phyloP scores from a whole-genome alignment of 78 protist species.

The Dictyostelium discoideum region DNA sequence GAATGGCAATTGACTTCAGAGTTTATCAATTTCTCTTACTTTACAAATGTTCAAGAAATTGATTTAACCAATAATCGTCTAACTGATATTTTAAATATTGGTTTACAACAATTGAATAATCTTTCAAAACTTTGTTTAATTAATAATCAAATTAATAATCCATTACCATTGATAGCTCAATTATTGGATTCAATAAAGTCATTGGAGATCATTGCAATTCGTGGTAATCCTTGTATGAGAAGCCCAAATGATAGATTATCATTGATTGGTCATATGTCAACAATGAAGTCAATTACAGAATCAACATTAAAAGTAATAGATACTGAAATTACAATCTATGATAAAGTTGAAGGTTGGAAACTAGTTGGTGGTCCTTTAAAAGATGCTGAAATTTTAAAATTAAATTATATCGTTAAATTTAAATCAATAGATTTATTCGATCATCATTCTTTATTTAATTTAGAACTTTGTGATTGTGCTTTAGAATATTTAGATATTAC shows the following conservation, averaged over 20 bases:
- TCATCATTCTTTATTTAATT: not conserved
- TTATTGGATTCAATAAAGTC: slow-evolving; percentile 29
- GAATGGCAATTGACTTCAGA: slow-evolving; percentile 16
- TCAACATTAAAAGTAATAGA: slow-evolving; percentile 60
- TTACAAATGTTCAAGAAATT: slow-evolving; percentile 41
- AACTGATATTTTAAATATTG: slow-evolving; percentile 25
- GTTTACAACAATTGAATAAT: not conserved
- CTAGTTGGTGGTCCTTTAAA: slow-evolving; percentile 3
- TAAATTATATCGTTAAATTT: not conserved
- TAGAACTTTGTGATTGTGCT: slow-evolving; percentile 75
- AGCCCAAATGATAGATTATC: slow-evolving; percentile 33
- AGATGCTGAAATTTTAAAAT: slow-evolving; percentile 51
- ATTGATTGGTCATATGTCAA: slow-evolving; percentile 50
- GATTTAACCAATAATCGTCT: slow-evolving; percentile 49
- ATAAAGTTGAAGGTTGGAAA: slow-evolving; percentile 80
- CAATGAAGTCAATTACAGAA: slow-evolving; percentile 35
- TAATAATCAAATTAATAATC: slow-evolving; percentile 35
- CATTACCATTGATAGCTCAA: slow-evolving; percentile 49
- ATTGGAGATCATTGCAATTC: slow-evolving; percentile 60
- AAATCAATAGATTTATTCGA: slow-evolving; percentile 15
- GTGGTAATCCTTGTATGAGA: slow-evolving; percentile 77
- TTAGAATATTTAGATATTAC: slow-evolving; percentile 56
- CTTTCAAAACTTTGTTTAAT: slow-evolving; percentile 19
- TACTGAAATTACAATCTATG: slow-evolving; percentile 65
- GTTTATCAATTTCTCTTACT: slow-evolving; percentile 13